Base-by-base conservation (phyloP, 2,329 filamentous ascomycete genomes). In the Trichophyton mentagrophytes region DNA sequence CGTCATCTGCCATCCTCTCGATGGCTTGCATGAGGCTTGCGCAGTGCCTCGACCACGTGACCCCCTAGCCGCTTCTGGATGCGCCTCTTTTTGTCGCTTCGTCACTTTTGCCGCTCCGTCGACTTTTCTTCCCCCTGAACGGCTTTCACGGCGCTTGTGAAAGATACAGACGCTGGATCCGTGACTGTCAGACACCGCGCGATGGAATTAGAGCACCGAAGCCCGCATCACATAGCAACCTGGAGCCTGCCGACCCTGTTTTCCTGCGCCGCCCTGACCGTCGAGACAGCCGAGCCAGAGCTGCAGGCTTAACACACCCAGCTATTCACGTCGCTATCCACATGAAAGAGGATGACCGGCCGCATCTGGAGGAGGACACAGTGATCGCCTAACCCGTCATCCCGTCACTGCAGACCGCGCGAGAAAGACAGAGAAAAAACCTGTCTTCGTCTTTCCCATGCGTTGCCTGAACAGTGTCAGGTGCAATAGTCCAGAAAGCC, bases 331-430 rank as follows among this genome's bases (percentile, higher is more conserved):
- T 55, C n/a, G 33, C 33, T 38, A 38, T 36, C 30, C 40, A 36
- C 49, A 55, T 55, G 27, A 55, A 55, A n/a, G 49, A 55, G 49
- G 49, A 55, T 36, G 49, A 55, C 13, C 49, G 49, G 49, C 49
- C 49, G 49, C 49, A 25, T 33, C 49, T 55, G 49, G 49, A 55
- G 49, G 49, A 53, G 49, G 27, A 55, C 8, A 55, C 49, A 55
- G 49, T 55, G 49, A 55, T 25, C 49, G 49, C 22, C 44, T 53
- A 53, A 13, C n/a, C 17, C 15, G 15, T 55, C 30, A 27, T 17
- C 8, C 15, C 7, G 33, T 38, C 33, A 11, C 33, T 38, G 33
- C 33, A 38, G 33, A 38, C 33, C 11, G 33, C 33, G 33, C 8
- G 33, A 11, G 11, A 38, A 9, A 38, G 33, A 38, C 33, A 13